phyloP scores from a whole-genome alignment of 768 basidiomycete species.

The Lactarius vividus region DNA sequence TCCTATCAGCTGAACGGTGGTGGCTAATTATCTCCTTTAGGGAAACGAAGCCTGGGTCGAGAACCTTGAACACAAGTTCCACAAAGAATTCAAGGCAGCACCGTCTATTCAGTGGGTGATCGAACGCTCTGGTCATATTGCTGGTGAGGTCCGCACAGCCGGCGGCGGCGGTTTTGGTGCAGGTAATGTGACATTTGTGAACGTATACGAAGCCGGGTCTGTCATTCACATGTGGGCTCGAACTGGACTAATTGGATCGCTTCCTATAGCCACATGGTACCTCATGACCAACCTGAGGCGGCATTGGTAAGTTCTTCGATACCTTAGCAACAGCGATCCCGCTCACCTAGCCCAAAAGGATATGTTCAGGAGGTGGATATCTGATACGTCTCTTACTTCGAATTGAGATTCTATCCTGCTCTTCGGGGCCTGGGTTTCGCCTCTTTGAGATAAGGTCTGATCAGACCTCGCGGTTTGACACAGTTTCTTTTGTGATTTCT shows the following conservation, averaged over 20 bases:
- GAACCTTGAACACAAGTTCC: constrained; percentile 58
- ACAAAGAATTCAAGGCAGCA: constrained; percentile 54
- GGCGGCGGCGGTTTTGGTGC: constrained; percentile 62
- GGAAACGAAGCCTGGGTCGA: constrained; percentile 80
- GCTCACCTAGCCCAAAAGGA: constrained; percentile 41
- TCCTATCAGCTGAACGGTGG: not conserved
- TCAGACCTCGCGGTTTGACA: not conserved
- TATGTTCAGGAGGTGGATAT: constrained; percentile 58
- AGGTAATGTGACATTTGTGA: constrained; percentile 84
- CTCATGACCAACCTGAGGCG: constrained; percentile 85
- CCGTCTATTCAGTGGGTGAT: constrained; percentile 57
- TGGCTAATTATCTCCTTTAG: constrained; percentile 33
- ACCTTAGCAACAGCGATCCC: not conserved
- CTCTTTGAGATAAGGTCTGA: constrained; percentile 4
- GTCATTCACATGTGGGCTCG: constrained; percentile 30
- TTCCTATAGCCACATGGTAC: constrained; percentile 75
- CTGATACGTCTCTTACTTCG: constrained; percentile 46
- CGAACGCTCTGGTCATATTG: constrained; percentile 47
- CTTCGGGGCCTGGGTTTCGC: not conserved
- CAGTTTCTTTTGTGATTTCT: not conserved
- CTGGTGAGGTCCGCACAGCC: constrained; percentile 69
- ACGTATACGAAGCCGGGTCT: constrained; percentile 77
- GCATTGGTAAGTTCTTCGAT: constrained; percentile 56
- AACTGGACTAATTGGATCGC: not conserved
- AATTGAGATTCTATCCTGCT: constrained; percentile 13